A percentile compares a stretch with the other conserved stretches of the same genome.
Evolutionary conservation across 768 basidiomycete species (phyloP).

Genomic region (Boletellus sp.): DNA sequence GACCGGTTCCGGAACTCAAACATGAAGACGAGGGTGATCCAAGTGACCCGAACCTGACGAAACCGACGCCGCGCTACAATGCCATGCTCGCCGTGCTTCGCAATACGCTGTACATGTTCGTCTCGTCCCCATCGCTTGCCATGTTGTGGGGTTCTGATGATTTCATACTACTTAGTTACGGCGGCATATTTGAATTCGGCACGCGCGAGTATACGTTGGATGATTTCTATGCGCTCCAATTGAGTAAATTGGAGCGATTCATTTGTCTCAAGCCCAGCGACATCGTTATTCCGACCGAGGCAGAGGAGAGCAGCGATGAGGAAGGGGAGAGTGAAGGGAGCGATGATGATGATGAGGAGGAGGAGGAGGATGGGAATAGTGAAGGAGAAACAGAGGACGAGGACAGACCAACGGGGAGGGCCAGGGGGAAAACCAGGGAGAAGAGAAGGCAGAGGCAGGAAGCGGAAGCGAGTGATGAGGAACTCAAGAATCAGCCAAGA

Average conservation of each 20-base stretch:
- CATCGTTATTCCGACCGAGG: slow-evolving; percentile 58
- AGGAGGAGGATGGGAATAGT: slow-evolving; percentile 37
- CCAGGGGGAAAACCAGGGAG: slow-evolving; percentile 1
- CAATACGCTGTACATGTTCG: slow-evolving; percentile 84
- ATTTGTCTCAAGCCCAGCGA: slow-evolving; percentile 67
- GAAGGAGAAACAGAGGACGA: slow-evolving; percentile 12
- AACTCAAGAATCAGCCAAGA: slow-evolving; percentile 1
- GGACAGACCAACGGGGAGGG: neutral
- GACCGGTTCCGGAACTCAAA: neutral
- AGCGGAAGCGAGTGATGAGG: slow-evolving; percentile 31
- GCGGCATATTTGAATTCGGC: slow-evolving; percentile 83
- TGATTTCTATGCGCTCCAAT: slow-evolving; percentile 75
- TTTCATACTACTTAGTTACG: slow-evolving; percentile 51
- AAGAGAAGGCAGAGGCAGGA: slow-evolving; percentile 16
- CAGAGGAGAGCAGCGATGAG: slow-evolving; percentile 58
- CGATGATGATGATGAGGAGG: slow-evolving; percentile 51
- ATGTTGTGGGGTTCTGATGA: neutral
- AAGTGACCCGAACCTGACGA: slow-evolving; percentile 61
- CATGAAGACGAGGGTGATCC: slow-evolving; percentile 42
- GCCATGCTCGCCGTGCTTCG: slow-evolving; percentile 82
- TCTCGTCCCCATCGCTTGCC: neutral
- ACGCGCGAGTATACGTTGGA: slow-evolving; percentile 85
- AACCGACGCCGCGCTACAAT: slow-evolving; percentile 77
- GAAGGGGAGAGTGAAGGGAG: slow-evolving; percentile 58
- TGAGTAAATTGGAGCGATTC: slow-evolving; percentile 83